These are phyloP conservation scores for Erythrophleum ivorense DNA, from an alignment of 331 rosid genomes.

Conservation along the genomic window DNA sequence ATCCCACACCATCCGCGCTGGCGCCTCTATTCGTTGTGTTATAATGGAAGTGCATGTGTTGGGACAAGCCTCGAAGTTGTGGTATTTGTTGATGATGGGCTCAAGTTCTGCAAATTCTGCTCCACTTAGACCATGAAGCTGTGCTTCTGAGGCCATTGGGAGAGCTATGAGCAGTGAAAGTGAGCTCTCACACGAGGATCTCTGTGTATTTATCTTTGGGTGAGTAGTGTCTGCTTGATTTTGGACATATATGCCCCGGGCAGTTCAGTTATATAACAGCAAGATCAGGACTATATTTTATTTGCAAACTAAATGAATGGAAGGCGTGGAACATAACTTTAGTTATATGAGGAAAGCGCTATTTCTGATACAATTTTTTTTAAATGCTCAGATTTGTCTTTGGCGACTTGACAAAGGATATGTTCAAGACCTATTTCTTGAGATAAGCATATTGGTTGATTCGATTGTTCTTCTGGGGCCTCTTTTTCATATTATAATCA, in stretches of 20 bases:
- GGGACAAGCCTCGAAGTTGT: slow-evolving; percentile 52
- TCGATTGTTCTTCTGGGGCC: slow-evolving; percentile 43
- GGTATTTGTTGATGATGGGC: slow-evolving; percentile 62
- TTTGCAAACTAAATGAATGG: slow-evolving; percentile 38
- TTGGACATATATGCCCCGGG: slow-evolving; percentile 41
- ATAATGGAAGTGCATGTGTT: slow-evolving; percentile 71
- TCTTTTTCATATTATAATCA: not conserved
- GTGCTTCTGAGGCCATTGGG: slow-evolving; percentile 34
- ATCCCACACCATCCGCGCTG: slow-evolving; percentile 62
- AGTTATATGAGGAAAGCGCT: slow-evolving; percentile 45
- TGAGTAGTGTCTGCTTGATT: too few species aligned
- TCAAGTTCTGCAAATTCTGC: slow-evolving; percentile 60
- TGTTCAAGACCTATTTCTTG: not conserved
- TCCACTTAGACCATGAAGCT: slow-evolving; percentile 55
- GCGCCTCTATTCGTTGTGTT: slow-evolving; percentile 75
- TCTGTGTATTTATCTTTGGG: not conserved
- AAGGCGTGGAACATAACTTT: slow-evolving; percentile 33
- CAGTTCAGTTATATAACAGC: not conserved
- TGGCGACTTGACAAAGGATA: slow-evolving; percentile 19
- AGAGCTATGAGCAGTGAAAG: not conserved
- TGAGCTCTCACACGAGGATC: not conserved
- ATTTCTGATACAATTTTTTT: not conserved
- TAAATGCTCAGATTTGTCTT: not conserved
- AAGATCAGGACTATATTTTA: slow-evolving; percentile 19
- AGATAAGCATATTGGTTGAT: slow-evolving; percentile 9